phyloP scores from a whole-genome alignment of 108 stramenopile species.

The Skeletonema grethae region DNA sequence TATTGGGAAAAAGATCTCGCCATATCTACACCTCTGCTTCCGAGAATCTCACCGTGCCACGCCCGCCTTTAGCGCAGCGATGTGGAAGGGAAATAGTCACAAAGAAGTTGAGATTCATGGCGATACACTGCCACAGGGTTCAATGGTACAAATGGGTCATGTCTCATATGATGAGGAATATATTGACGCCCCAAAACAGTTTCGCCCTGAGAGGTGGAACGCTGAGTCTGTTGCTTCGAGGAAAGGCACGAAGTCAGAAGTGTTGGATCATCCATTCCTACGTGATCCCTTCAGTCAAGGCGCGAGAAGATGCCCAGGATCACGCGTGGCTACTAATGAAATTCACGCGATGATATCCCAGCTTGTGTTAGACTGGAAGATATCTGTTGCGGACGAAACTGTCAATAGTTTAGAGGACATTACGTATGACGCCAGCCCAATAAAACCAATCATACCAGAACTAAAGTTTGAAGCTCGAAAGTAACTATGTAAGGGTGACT shows the following conservation, averaged over 20 bases:
- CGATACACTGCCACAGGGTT: constrained; percentile 22
- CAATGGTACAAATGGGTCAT: constrained; percentile 15
- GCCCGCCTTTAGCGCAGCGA: constrained; percentile 9
- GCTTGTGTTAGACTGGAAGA: constrained; percentile 38
- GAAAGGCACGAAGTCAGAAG: constrained; percentile 26
- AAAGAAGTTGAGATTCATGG: constrained; percentile 38
- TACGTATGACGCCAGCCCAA: constrained; percentile 13
- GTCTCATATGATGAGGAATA: constrained; percentile 28
- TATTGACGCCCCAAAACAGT: constrained; percentile 35
- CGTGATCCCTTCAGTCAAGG: constrained; percentile 48
- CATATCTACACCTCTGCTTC: constrained; percentile 38
- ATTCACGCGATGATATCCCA: constrained; percentile 22
- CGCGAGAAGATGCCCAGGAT: constrained; percentile 42
- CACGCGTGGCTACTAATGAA: constrained; percentile 37
- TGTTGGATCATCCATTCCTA: constrained; percentile 39
- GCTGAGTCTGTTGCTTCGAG: constrained; percentile 31
- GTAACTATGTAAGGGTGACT: no score
- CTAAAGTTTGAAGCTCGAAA: constrained; percentile 7
- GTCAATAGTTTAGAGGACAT: constrained; percentile 8
- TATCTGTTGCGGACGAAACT: constrained; percentile 11
- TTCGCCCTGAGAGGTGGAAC: constrained; percentile 41
- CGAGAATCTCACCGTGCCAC: constrained; percentile 48
- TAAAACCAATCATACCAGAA: constrained; percentile 20
- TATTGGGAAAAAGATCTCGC: constrained; percentile 10
- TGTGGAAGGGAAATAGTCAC: constrained; percentile 18